Evolutionary conservation across 2,329 filamentous ascomycete genomes (phyloP).

Genomic region (Talaromyces sp.): DNA sequence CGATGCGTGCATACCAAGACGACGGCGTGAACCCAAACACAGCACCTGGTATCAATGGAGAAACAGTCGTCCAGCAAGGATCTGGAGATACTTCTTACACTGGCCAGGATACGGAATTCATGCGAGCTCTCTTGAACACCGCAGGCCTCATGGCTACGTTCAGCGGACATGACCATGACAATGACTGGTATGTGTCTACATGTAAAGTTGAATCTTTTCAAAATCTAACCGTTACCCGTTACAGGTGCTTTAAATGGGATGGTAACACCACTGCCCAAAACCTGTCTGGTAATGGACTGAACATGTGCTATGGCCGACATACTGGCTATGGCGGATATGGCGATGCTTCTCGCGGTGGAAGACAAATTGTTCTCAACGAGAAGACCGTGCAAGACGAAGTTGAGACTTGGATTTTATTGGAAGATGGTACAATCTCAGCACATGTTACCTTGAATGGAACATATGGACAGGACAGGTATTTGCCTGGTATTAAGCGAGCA

Average conservation of each 20-base stretch:
- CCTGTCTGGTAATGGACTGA: slow-evolving; percentile 40
- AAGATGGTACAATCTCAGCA: slow-evolving; percentile 51
- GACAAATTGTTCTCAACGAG: slow-evolving; percentile 51
- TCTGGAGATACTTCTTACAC: slow-evolving; percentile 23
- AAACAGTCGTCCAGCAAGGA: slow-evolving; percentile 22
- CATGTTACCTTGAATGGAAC: slow-evolving; percentile 55
- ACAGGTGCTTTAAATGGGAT: slow-evolving; percentile 39
- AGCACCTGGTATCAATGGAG: slow-evolving; percentile 46
- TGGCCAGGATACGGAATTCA: slow-evolving; percentile 57
- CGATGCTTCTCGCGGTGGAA: slow-evolving; percentile 57
- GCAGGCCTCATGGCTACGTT: slow-evolving; percentile 56
- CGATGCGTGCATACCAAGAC: slow-evolving; percentile 33
- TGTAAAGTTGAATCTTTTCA: slow-evolving; percentile 14
- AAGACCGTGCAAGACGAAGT: slow-evolving; percentile 38
- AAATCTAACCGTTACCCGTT: neutral
- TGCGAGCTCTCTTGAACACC: slow-evolving; percentile 55
- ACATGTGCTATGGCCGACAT: slow-evolving; percentile 60
- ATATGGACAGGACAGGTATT: slow-evolving; percentile 55
- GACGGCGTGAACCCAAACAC: slow-evolving; percentile 38
- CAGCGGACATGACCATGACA: slow-evolving; percentile 63
- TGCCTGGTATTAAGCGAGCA: neutral
- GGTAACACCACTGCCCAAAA: slow-evolving; percentile 22
- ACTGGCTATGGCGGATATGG: slow-evolving; percentile 69
- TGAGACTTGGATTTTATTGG: slow-evolving; percentile 60
- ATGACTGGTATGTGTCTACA: slow-evolving; percentile 55